Conservation (phyloP, 768 basidiomycete species). For the Russula earlei region DNA sequence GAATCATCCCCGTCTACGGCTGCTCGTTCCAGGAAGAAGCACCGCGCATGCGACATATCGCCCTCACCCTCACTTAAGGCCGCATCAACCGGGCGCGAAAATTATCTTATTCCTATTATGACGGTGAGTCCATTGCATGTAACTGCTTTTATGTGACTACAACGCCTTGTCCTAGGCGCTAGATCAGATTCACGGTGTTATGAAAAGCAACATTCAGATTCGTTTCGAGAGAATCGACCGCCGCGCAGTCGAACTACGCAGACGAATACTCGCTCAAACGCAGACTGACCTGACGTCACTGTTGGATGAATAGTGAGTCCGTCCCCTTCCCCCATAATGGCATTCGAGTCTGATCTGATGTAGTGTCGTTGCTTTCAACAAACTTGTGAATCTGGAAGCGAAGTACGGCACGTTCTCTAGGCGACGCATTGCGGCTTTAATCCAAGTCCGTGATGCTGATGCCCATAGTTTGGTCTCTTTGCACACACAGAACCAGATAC, state of each 20-base stretch:
- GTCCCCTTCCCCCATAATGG: not conserved
- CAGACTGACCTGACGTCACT: slow-evolving; percentile 8
- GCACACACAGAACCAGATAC: slow-evolving; percentile 2
- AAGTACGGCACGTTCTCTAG: slow-evolving; percentile 12
- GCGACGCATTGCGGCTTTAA: slow-evolving; percentile 5
- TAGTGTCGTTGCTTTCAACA: slow-evolving; percentile 11
- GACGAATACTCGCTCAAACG: slow-evolving; percentile 11
- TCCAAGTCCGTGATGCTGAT: not conserved
- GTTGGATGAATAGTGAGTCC: slow-evolving; percentile 16
- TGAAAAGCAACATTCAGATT: slow-evolving; percentile 8
- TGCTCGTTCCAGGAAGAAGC: not conserved
- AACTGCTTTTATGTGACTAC: not conserved
- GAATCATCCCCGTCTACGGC: not conserved
- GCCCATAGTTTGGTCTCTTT: not conserved
- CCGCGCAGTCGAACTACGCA: slow-evolving; percentile 6
- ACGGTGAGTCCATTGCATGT: not conserved
- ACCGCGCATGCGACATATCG: not conserved
- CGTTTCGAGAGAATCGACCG: slow-evolving; percentile 15
- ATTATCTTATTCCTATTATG: slow-evolving; percentile 4
- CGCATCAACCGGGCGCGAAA: not conserved
- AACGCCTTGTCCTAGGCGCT: slow-evolving; percentile 3
- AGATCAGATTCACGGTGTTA: slow-evolving; percentile 9
- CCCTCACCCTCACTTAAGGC: not conserved
- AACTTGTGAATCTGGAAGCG: slow-evolving; percentile 10
- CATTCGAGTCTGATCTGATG: not conserved